phyloP scores from a whole-genome alignment of 306 rosid species.

The Trifolium subterraneum region DNA sequence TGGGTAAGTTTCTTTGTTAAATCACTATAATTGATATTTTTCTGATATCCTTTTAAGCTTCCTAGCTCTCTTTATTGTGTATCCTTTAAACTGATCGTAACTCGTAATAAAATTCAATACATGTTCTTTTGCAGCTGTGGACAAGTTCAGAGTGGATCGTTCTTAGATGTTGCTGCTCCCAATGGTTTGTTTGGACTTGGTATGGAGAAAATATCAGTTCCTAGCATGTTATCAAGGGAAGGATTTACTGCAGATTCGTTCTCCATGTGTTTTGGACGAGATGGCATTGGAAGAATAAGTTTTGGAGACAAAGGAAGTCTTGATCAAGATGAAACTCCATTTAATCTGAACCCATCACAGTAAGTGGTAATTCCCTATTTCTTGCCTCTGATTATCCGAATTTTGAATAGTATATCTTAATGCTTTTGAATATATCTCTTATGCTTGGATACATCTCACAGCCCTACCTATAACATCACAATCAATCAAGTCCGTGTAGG shows the following conservation, averaged over 20 bases:
- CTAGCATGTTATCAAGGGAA: conserved; percentile 83
- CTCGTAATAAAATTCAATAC: conserved; percentile 31
- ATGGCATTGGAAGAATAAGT: conserved; percentile 89
- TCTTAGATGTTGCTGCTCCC: conserved; percentile 92
- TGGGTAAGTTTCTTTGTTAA: conserved; percentile 66
- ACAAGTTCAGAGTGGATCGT: conserved; percentile 91
- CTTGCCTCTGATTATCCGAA: conserved; percentile 46
- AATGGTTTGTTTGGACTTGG: conserved; percentile 97
- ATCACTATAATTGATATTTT: conserved; percentile 1
- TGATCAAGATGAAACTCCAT: conserved; percentile 86
- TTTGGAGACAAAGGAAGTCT: conserved; percentile 93
- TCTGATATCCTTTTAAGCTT: conserved; percentile 23
- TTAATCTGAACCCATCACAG: conserved; percentile 80
- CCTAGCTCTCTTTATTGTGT: conserved; percentile 24
- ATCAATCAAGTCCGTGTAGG: conserved; percentile 80
- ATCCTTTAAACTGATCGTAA: not conserved
- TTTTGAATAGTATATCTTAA: conserved; percentile 22
- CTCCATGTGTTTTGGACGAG: conserved; percentile 94
- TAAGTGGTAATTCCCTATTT: conserved; percentile 71
- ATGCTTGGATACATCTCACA: conserved; percentile 53
- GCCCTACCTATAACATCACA: conserved; percentile 89
- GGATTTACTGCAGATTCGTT: conserved; percentile 87
- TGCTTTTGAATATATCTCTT: conserved; percentile 30
- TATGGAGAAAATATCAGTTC: conserved; percentile 96
- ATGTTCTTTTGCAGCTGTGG: conserved; percentile 74